These are phyloP conservation scores for Mycena citricolor DNA, from an alignment of 1,284 basidiomycete species.

Conservation along the genomic window DNA sequence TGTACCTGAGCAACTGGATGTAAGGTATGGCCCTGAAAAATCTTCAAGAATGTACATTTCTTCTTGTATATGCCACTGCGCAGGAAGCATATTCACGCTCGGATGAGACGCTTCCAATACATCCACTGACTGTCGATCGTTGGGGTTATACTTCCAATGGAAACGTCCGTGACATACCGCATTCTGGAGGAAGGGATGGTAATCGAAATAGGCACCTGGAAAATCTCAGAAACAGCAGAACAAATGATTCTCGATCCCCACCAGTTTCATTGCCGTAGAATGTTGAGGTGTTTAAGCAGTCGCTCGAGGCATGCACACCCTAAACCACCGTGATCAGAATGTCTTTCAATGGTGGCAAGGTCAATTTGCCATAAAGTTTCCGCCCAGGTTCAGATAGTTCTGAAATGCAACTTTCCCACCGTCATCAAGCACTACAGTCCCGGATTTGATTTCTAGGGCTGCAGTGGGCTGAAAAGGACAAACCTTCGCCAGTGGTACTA, in stretches of 20 bases:
- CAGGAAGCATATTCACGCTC: slow-evolving; percentile 62
- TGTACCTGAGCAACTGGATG: slow-evolving; percentile 50
- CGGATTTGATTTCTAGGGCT: background rate
- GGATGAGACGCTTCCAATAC: slow-evolving; percentile 65
- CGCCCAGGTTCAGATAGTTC: slow-evolving; percentile 66
- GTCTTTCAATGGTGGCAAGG: background rate
- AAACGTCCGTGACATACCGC: slow-evolving; percentile 41
- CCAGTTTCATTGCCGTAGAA: slow-evolving; percentile 55
- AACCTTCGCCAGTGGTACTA: slow-evolving; percentile 68
- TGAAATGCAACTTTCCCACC: slow-evolving; percentile 62
- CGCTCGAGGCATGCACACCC: slow-evolving; percentile 70
- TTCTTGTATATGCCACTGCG: slow-evolving; percentile 52
- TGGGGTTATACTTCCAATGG: background rate
- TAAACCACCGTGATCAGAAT: too few relatives aligned
- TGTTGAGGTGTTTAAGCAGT: slow-evolving; percentile 62
- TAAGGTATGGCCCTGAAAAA: slow-evolving; percentile 2
- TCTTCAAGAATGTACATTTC: slow-evolving; percentile 14
- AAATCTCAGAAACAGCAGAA: slow-evolving; percentile 29
- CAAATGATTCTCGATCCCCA: slow-evolving; percentile 35
- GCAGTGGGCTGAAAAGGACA: slow-evolving; percentile 1
- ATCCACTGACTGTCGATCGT: slow-evolving; percentile 53
- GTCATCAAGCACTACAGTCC: slow-evolving; percentile 51
- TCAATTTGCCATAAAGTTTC: slow-evolving; percentile 53
- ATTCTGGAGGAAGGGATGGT: slow-evolving; percentile 67
- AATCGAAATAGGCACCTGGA: slow-evolving; percentile 69